Evolutionary conservation across 2,329 filamentous ascomycete species (phyloP).

Genomic region (Pyricularia sp.): DNA sequence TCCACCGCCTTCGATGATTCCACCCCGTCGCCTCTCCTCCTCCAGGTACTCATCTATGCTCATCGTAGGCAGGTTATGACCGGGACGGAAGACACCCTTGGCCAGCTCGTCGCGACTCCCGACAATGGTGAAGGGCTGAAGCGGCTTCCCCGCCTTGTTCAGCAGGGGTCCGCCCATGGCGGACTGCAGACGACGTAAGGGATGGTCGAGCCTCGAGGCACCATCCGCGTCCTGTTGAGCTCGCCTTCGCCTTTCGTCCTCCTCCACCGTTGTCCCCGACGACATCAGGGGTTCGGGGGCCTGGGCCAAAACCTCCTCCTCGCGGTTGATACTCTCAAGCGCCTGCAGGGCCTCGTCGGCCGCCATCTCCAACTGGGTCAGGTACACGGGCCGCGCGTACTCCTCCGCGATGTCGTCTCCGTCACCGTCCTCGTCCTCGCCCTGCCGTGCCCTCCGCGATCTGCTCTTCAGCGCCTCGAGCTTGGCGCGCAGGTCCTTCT

Average conservation of each 20-base stretch:
- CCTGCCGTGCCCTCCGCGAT: conserved; percentile 13
- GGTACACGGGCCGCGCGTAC: conserved; percentile 62
- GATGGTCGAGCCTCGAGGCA: conserved; percentile 61
- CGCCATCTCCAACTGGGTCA: conserved; percentile 60
- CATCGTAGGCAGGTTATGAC: conserved; percentile 94
- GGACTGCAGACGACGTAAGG: conserved; percentile 37
- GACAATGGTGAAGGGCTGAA: conserved; percentile 82
- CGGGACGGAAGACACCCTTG: conserved; percentile 72
- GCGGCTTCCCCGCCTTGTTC: conserved; percentile 64
- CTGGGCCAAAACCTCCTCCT: conserved; percentile 67
- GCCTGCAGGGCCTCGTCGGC: conserved; percentile 73
- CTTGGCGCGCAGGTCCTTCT: conserved; percentile 73
- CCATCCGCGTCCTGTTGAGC: conserved; percentile 35
- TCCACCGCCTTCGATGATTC: conserved; percentile 83
- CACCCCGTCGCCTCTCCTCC: conserved; percentile 71
- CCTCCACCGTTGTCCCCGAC: conserved; percentile 17
- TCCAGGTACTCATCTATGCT: conserved; percentile 95
- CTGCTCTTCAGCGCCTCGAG: conserved; percentile 46
- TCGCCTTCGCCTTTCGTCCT: conserved; percentile 26
- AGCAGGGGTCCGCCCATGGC: conserved; percentile 53
- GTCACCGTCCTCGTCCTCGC: conserved; percentile 35
- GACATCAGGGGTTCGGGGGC: conserved; percentile 43
- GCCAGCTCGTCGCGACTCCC: conserved; percentile 63
- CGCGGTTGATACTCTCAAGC: conserved; percentile 76
- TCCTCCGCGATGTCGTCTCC: conserved; percentile 69